A percentile compares a stretch with the other conserved stretches of the same genome.
phyloP scores from a whole-genome alignment of 768 basidiomycete species.

The Xerocomellus amylosporus region DNA sequence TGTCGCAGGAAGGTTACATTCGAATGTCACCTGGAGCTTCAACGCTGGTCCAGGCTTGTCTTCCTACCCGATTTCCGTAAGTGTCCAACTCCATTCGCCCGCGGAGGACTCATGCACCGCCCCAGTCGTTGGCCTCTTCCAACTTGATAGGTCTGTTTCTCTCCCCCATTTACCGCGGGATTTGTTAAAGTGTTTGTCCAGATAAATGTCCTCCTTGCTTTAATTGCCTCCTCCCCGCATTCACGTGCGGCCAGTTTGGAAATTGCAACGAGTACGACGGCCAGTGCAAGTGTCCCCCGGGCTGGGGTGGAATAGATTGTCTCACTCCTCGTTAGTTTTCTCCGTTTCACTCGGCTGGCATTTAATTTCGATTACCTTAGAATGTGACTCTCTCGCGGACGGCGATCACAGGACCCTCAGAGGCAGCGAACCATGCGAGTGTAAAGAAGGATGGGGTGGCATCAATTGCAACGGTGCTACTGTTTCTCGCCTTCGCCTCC shows the following conservation, averaged over 20 bases:
- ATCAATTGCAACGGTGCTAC: constrained; percentile 93
- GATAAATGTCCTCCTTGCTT: constrained; percentile 86
- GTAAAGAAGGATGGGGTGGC: constrained; percentile 93
- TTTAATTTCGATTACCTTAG: constrained; percentile 38
- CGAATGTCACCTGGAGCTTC: constrained; percentile 19
- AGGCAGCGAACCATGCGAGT: constrained; percentile 76
- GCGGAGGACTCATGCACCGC: constrained; percentile 10
- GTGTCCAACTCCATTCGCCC: constrained; percentile 1
- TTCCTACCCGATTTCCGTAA: constrained; percentile 27
- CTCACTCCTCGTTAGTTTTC: constrained; percentile 74
- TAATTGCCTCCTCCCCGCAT: constrained; percentile 91
- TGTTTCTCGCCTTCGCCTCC: neutral
- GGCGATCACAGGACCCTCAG: constrained; percentile 82
- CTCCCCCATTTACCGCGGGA: too few relatives aligned
- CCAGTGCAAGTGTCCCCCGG: constrained; percentile 93
- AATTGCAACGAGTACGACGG: constrained; percentile 90
- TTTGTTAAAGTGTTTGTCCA: constrained; percentile 16
- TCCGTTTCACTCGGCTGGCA: constrained; percentile 1
- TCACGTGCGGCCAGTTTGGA: constrained; percentile 90
- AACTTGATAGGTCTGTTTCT: constrained; percentile 13
- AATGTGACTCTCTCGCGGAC: constrained; percentile 93
- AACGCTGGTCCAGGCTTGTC: constrained; percentile 14
- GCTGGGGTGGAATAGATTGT: constrained; percentile 98
- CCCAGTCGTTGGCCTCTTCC: constrained; percentile 23
- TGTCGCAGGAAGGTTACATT: constrained; percentile 2